Base-by-base conservation (phyloP, 306 rosid species). In the Vicia sativa region DNA sequence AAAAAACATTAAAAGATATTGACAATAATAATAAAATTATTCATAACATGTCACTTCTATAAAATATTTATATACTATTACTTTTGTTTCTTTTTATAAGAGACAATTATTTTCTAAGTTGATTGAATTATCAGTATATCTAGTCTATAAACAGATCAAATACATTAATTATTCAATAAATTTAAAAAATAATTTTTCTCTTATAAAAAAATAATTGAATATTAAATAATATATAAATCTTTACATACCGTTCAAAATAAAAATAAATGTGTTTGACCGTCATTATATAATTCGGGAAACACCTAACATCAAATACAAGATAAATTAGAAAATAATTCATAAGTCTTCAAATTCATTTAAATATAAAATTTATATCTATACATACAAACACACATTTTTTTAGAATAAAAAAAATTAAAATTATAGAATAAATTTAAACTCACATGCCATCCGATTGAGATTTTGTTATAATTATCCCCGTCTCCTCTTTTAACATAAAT, bases 391-490 rank as follows among this genome's bases (percentile, higher is more conserved):
- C 3, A 25, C 23, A 21, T 21, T 1, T 25, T 14, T 45, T 18
- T 62, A 14, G 9, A n/a, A 4, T n/a, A 10, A 55, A 35, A 1
- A 45, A 34, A 5, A 23, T 25, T 25, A 25, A 3, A 25, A 25
- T 25, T 2, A 25, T 25, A 25, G 4, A 1, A 31, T 2, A 25
- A n/a, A 52, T 11, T 50, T 23, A 50, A 23, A 72, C 70, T 62
- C 28, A 65, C 78, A 13, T 55, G 72, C 67, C 67, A 70, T 44
- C 74, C 67, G 0, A 2, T 0, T 0, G 10, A 2, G 2, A 70
- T 43, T 29, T 3, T 28, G n/a, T 42, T 21, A 13, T 0, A 2
- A 2, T 0, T 0, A 37, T 14, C 68, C 0, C 9, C 38, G 7
- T 7, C 9, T 7, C 38, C 38, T 6, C 38, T 67, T 26, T 8